Evolutionary conservation across 192 early-diverging fungal genomes (phyloP), one percentile per base, ranked within the genome.

Genomic region (Glomus cerebriforme): DNA sequence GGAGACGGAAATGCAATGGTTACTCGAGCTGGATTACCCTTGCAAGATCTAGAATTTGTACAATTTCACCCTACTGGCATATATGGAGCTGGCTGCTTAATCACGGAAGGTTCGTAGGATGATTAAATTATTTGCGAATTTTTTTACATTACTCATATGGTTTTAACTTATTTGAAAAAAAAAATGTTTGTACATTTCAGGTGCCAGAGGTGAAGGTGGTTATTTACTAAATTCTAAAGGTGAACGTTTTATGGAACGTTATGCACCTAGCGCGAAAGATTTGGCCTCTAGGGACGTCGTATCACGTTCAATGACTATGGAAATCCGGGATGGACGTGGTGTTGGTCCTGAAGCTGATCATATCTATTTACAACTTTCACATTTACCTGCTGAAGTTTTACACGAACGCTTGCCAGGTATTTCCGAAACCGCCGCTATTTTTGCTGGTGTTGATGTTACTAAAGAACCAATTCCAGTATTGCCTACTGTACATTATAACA

Each of bases 1-100:
- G 98, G 98, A 84, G 98, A 99, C 82, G 98, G 98, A 80, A 98
- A 97, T 87, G 98, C 98, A 64, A 99, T 99, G 98, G 96, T 97
- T 59, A 92, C 96, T 70, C 94, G 98, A 80, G 96, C 96, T 17
- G 96, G 96, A 58, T 88, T 99, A 59, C 98, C 98, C 24, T 91
- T 97, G 74, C 98, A 99, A 89, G 98, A 99, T 86, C 86, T 99
- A 72, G 98, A 99, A 87, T 98, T 98, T 83, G 96, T 99, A 35
- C 98, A 99, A 87, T 99, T 99, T 92, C 98, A 99, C 84, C 98
- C 98, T 67, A 98, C 96, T 59, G 98, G 98, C 83, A 97, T 99
- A 84, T 99, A 99, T 85, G 96, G 96, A 75, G 94, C 96, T 71
- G 98, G 98, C 24, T 98, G 97, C 82, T 86, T 98, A 78, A 98